phyloP scores from a whole-genome alignment of 495 filamentous ascomycete genomes.

The Mytilinidion resinicola region DNA sequence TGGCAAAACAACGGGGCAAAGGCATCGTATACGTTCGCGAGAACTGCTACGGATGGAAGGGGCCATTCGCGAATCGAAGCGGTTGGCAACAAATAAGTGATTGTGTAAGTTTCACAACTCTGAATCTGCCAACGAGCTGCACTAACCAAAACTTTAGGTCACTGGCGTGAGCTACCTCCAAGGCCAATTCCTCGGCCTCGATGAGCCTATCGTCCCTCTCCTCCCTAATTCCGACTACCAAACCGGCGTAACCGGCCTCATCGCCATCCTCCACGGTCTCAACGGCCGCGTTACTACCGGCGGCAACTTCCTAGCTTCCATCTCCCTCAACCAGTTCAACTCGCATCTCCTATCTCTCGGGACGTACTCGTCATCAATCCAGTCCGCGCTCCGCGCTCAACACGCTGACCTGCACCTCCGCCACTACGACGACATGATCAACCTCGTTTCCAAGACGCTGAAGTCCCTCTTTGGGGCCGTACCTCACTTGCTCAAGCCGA shows the following conservation, averaged over 20 bases:
- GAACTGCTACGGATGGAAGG: conserved; percentile 60
- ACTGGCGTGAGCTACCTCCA: not conserved
- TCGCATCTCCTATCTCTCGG: not conserved
- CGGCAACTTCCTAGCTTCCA: not conserved
- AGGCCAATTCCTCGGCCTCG: not conserved
- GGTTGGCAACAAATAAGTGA: conserved; percentile 53
- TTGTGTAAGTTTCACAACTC: not conserved
- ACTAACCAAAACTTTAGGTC: not conserved
- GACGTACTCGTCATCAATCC: not conserved
- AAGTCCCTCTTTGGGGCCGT: not conserved
- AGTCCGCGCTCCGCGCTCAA: not conserved
- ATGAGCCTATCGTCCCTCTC: not conserved
- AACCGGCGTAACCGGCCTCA: not conserved
- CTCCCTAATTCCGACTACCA: not conserved
- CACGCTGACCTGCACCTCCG: not conserved
- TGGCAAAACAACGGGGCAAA: conserved; percentile 50
- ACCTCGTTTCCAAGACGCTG: not conserved
- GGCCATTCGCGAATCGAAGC: conserved; percentile 45
- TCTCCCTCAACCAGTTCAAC: not conserved
- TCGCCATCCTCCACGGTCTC: not conserved
- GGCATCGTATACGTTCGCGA: conserved; percentile 66
- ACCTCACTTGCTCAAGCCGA: not conserved
- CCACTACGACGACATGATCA: not conserved
- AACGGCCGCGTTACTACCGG: not conserved
- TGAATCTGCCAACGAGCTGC: not conserved